Evolutionary conservation across 148 eudicot genomes (phyloP).

Genomic region (Rhododendron kiyosumense): DNA sequence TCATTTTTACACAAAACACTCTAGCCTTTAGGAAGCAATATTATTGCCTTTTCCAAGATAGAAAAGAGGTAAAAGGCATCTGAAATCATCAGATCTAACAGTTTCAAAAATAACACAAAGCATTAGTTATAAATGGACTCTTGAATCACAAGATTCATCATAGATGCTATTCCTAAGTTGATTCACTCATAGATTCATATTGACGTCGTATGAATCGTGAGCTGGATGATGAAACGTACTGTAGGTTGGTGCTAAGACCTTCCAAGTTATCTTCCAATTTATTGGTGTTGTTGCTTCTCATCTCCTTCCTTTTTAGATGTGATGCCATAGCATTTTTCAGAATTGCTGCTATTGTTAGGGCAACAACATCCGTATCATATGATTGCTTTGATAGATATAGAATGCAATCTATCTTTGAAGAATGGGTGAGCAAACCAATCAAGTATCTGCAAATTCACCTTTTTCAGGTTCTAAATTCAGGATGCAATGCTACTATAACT

Average conservation of each 20-base stretch:
- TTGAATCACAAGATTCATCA: no score
- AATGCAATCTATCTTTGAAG: not conserved
- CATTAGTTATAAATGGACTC: not conserved
- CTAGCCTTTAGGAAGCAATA: not conserved
- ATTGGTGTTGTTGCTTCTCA: not conserved
- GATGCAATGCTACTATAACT: constrained; percentile 29
- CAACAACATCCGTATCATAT: not conserved
- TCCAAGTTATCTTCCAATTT: not conserved
- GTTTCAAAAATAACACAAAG: not conserved
- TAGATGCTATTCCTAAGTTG: not conserved
- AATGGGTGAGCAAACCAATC: not conserved
- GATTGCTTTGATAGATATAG: not conserved
- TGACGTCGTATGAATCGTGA: not conserved
- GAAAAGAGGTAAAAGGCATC: not conserved
- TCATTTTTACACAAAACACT: not conserved
- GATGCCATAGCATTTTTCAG: not conserved
- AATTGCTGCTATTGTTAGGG: not conserved
- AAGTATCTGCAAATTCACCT: constrained; percentile 5
- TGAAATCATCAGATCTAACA: not conserved
- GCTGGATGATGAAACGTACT: not conserved
- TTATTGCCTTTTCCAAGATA: not conserved
- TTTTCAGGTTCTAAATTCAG: constrained; percentile 44
- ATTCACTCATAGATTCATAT: not conserved
- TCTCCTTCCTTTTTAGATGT: not conserved
- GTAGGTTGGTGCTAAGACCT: not conserved